Base-by-base conservation (phyloP, 495 filamentous ascomycete species). In the Trichoderma erinaceum region DNA sequence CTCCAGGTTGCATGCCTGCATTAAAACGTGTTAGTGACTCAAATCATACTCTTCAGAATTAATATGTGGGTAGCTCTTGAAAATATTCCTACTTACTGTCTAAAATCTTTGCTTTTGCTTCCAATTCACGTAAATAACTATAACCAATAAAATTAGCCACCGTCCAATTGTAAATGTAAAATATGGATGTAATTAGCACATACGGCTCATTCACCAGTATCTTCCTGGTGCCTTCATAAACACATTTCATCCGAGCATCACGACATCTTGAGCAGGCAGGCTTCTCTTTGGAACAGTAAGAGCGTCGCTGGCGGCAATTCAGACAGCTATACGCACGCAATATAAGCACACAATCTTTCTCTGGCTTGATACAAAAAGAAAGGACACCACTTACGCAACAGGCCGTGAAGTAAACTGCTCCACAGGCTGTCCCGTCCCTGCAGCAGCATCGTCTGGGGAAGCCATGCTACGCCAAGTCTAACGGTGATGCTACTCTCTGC, bases 201-300 rank as follows among this genome's bases (percentile, higher is more conserved):
- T 68, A 75, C 73, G 46, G 50, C 38, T 75, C 73, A 16, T 69
- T 71, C 66, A 75, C 68, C n/a, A 56, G n/a, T 46, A 75, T 66
- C 46, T 66, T 70, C 41, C 72, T 69, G 0, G 69, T 68, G 48
- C 67, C 58, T 48, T 70, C 67, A 27, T 75, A 75, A n/a, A 68
- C 61, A 44, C 73, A 75, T 32, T 68, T 64, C 21, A 68, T 44
- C 6, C 41, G 46, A 27, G 67, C 50, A 32, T 67, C 67, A 3
- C 69, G 71, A 23, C 73, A 75, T 27, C 69, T 65, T 21, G 56
- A 48, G 65, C 73, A 75, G 29, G 48, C 67, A 8, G 73, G 73
- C 43, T 68, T 69, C 3, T 73, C 70, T 35, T 71, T 73, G 43
- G 70, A 69, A 64, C 73, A 75, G 13, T 64, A 71, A 0, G 71